Percentiles rank a stretch among this genome's conserved stretches.
Evolutionary conservation across 1,139 yeast species (phyloP).

Genomic region (Ashbya aceris): DNA sequence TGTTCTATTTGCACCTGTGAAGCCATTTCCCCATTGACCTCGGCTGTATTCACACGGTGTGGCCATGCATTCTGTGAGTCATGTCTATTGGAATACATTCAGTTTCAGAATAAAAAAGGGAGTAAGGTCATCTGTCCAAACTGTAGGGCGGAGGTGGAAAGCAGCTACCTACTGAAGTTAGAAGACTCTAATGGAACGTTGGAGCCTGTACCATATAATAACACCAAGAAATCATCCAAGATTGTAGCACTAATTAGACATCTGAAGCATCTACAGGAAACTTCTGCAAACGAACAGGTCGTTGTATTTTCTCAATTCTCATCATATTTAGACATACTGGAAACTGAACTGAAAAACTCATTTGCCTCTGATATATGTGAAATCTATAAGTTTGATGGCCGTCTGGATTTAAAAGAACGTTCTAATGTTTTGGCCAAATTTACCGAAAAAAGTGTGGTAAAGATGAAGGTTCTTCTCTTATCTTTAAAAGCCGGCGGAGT

Average conservation of each 20-base stretch:
- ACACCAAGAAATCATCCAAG: slow-evolving; percentile 50
- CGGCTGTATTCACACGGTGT: slow-evolving; percentile 65
- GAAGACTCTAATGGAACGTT: slow-evolving; percentile 6
- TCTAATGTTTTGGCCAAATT: slow-evolving; percentile 53
- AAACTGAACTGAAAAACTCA: slow-evolving; percentile 40
- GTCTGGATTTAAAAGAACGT: slow-evolving; percentile 60
- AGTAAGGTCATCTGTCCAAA: slow-evolving; percentile 44
- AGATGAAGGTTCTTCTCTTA: slow-evolving; percentile 51
- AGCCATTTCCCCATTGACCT: slow-evolving; percentile 44
- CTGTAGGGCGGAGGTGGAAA: slow-evolving; percentile 33
- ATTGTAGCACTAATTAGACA: slow-evolving; percentile 60
- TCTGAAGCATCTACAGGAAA: slow-evolving; percentile 42
- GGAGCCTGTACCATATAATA: slow-evolving; percentile 18
- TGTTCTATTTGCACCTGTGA: slow-evolving; percentile 78
- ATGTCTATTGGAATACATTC: slow-evolving; percentile 67
- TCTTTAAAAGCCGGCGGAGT: slow-evolving; percentile 94
- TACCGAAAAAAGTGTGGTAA: slow-evolving; percentile 29
- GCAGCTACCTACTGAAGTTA: slow-evolving; percentile 19
- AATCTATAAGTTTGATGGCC: slow-evolving; percentile 70
- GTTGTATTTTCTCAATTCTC: slow-evolving; percentile 92
- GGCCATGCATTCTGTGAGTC: slow-evolving; percentile 70
- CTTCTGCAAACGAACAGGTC: slow-evolving; percentile 57
- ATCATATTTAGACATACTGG: slow-evolving; percentile 67
- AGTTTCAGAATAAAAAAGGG: slow-evolving; percentile 28
- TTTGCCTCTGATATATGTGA: slow-evolving; percentile 12